A percentile compares a stretch with the other conserved stretches of the same genome.
phyloP scores from a whole-genome alignment of 2,329 filamentous ascomycete species.

The Tolypocladium guangdongense region DNA sequence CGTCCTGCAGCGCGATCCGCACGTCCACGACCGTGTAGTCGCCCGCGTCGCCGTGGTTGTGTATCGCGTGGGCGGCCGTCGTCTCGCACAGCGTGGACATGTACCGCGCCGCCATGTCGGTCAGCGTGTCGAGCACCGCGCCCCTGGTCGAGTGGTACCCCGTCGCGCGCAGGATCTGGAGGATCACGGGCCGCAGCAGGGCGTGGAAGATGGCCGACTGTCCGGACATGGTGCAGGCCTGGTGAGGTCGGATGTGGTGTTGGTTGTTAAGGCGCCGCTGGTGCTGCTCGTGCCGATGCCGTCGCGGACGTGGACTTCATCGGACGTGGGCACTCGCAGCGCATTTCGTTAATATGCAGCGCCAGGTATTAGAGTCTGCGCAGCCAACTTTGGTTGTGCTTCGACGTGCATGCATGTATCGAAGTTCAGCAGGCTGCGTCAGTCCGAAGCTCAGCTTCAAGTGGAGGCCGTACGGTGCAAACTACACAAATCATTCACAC shows the following conservation, averaged over 20 bases:
- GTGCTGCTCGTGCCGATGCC: conserved; percentile 12
- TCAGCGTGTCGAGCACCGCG: conserved; percentile 76
- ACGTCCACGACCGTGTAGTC: conserved; percentile 56
- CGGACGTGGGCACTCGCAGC: conserved; percentile 13
- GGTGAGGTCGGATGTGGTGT: neutral
- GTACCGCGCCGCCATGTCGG: conserved; percentile 77
- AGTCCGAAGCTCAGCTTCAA: neutral
- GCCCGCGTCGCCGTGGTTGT: conserved; percentile 49
- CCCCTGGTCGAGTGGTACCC: conserved; percentile 79
- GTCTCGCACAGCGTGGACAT: conserved; percentile 62
- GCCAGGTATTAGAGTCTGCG: neutral
- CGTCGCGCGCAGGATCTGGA: conserved; percentile 84
- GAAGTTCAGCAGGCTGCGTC: neutral
- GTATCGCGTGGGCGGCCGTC: conserved; percentile 59
- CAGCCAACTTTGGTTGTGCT: too few species aligned
- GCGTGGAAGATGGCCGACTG: conserved; percentile 51
- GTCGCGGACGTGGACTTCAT: conserved; percentile 20
- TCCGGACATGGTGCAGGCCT: conserved; percentile 29
- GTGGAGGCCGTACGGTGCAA: neutral
- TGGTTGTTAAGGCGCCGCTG: neutral
- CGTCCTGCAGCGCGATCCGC: conserved; percentile 74
- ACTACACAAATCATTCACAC: neutral
- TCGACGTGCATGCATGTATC: neutral
- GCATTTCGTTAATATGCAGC: conserved; percentile 12
- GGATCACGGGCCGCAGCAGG: conserved; percentile 73